Conservation (phyloP, 163 green algal species). For the Chlamydomonas reinhardtii region DNA sequence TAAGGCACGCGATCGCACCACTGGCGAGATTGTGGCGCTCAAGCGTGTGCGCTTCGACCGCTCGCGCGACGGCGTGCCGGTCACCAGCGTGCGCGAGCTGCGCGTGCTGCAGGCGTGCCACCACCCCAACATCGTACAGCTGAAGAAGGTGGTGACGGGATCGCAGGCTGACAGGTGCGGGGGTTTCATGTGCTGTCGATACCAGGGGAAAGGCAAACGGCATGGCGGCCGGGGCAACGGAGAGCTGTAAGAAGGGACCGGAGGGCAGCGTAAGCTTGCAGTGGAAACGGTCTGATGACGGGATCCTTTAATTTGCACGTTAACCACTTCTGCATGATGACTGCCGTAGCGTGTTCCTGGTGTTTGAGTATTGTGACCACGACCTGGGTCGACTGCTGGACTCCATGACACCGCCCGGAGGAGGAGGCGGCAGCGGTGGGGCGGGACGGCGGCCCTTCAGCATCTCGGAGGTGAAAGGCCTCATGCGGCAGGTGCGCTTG, state of each 20-base stretch:
- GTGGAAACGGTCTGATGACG: too few species aligned
- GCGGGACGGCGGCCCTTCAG: slow-evolving; percentile 51
- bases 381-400: slow-evolving; percentile 85
- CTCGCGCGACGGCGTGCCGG: slow-evolving; percentile 73
- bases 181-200: too few species aligned
- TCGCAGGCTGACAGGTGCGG: slow-evolving; percentile 74
- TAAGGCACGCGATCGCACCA: slow-evolving; percentile 74
- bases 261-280: too few species aligned
- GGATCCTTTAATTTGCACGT: too few species aligned
- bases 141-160: slow-evolving; percentile 83
- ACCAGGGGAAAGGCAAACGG: too few species aligned
- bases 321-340: neutral
- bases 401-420: slow-evolving; percentile 47
- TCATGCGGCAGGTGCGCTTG: slow-evolving; percentile 76
- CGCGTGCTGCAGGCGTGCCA: slow-evolving; percentile 75
- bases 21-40: slow-evolving; percentile 81
- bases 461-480: slow-evolving; percentile 77
- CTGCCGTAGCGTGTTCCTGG: slow-evolving; percentile 79
- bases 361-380: slow-evolving; percentile 89
- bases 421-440: neutral
- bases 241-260: too few species aligned
- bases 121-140: slow-evolving; percentile 83
- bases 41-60: slow-evolving; percentile 67
- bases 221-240: too few species aligned
- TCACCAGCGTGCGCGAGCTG: slow-evolving; percentile 86